phyloP scores from a whole-genome alignment of 108 stramenopile species.

The Pseudonitzschia multistriata region DNA sequence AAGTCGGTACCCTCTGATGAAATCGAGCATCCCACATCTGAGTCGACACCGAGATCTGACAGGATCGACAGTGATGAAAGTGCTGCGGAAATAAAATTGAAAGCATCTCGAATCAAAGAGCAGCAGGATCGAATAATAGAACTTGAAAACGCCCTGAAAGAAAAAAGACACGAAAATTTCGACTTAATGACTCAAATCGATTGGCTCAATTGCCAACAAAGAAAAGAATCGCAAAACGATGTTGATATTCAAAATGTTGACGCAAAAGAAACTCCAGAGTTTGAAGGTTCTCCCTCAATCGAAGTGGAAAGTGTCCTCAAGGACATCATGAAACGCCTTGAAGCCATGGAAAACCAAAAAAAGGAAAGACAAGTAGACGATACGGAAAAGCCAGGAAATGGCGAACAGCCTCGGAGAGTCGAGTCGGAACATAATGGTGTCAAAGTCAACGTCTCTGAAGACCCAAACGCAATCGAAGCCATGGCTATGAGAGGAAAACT shows the following conservation, averaged over 20 bases:
- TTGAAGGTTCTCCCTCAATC: neutral
- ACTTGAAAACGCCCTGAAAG: conserved; percentile 1
- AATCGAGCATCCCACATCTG: neutral
- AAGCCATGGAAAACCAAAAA: conserved; percentile 23
- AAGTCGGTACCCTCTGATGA: conserved; percentile 7
- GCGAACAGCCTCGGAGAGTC: neutral
- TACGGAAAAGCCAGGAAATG: neutral
- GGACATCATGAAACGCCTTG: conserved; percentile 20
- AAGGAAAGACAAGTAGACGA: conserved; percentile 3
- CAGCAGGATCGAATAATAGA: conserved; percentile 8
- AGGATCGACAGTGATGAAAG: neutral
- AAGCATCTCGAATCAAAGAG: neutral
- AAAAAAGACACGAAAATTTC: conserved; percentile 7
- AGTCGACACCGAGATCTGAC: neutral
- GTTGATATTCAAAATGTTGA: neutral
- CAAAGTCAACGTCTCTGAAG: conserved; percentile 14
- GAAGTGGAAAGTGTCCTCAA: conserved; percentile 3
- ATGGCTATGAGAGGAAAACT: conserved; percentile 6
- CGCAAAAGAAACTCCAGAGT: neutral
- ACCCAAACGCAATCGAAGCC: conserved; percentile 26
- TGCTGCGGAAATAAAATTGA: neutral
- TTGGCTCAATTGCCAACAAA: neutral
- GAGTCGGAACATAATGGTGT: conserved; percentile 6
- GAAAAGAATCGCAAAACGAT: neutral
- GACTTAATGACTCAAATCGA: conserved; percentile 5